Conservation (phyloP, 1,284 basidiomycete species). For the Retiboletus flavoniger region DNA sequence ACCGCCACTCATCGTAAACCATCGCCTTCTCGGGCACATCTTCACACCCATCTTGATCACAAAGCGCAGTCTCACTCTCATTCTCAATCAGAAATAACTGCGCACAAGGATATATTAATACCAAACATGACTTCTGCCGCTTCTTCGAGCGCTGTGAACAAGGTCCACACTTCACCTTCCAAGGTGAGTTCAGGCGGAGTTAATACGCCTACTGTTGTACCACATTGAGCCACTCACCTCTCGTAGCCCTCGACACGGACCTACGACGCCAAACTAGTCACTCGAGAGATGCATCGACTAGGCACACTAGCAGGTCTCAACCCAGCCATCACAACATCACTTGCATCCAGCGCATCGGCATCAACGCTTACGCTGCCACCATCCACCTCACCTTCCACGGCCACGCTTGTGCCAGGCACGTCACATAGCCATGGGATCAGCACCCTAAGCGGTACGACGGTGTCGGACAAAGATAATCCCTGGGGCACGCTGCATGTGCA, state of each 20-base stretch:
- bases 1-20: slow-evolving; percentile 17
- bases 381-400: slow-evolving; percentile 25
- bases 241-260: slow-evolving; percentile 58
- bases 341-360: slow-evolving; percentile 38
- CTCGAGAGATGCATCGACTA: slow-evolving; percentile 76
- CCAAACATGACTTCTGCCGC: slow-evolving; percentile 27
- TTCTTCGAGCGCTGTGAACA: slow-evolving; percentile 27
- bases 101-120: slow-evolving; percentile 9
- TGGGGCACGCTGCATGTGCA: slow-evolving; percentile 85
- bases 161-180: slow-evolving; percentile 59
- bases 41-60: slow-evolving; percentile 9
- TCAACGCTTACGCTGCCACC: slow-evolving; percentile 36
- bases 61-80: slow-evolving; percentile 12
- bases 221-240: slow-evolving; percentile 8
- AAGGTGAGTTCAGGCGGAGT: slow-evolving; percentile 49
- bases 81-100: slow-evolving; percentile 19
- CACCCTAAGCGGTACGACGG: slow-evolving; percentile 9
- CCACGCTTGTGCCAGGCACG: slow-evolving; percentile 21
- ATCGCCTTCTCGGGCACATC: slow-evolving; percentile 12
- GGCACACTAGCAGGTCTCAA: slow-evolving; percentile 55
- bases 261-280: slow-evolving; percentile 70
- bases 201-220: slow-evolving; percentile 2
- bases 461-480: slow-evolving; percentile 51
- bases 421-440: slow-evolving; percentile 27
- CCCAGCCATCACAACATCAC: slow-evolving; percentile 39